Evolutionary conservation across 495 filamentous ascomycete genomes (phyloP), one percentile per base, ranked within the genome.

Genomic region (Tuber melanosporum): DNA sequence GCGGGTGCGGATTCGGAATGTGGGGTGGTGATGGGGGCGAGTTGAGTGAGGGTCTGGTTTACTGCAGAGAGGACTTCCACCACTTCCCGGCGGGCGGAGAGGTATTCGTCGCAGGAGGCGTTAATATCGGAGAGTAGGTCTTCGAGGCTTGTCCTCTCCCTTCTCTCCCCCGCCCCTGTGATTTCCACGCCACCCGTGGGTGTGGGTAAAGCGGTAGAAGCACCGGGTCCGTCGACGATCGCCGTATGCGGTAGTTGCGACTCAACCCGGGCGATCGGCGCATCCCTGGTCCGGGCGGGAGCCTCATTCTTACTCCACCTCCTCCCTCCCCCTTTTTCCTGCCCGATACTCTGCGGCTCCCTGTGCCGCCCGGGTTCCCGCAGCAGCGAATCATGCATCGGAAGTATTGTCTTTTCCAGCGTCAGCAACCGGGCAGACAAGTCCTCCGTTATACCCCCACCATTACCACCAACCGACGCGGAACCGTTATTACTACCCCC

Each of bases 401-500:
- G 44, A 20, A 82, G 45, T 5, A 82, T 74, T 43, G 76, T 71
- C 73, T 82, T 82, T 75, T 82, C 80, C 36, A 82, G 32, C 4
- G 46, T 70, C 32, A 82, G 70, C 71, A 74, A 77, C n/a, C 22
- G 43, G 39, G n/a, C 71, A 8, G 73, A 52, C 49, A 41, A 57
- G 77, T 77, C 66, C 79, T 78, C 36, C 71, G 42, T 62, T 77
- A 75, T 46, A 73, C 78, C 36, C 77, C 77, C 15, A 43, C 57
- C 36, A 72, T 71, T 36, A 75, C 72, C 15, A 10, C 41, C 44
- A 36, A 8, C 52, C 9, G 32, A 42, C 8, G 15, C 73, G 49
- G 32, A 3, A 36, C 71, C 75, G 41, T 82, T 79, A 15, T 32
- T 74, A n/a, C 46, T 77, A 42, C 26, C 69, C 46, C 76, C 71